Evolutionary conservation across 352 stramenopile species (phyloP).

Genomic region (Phytophthora sojae): DNA sequence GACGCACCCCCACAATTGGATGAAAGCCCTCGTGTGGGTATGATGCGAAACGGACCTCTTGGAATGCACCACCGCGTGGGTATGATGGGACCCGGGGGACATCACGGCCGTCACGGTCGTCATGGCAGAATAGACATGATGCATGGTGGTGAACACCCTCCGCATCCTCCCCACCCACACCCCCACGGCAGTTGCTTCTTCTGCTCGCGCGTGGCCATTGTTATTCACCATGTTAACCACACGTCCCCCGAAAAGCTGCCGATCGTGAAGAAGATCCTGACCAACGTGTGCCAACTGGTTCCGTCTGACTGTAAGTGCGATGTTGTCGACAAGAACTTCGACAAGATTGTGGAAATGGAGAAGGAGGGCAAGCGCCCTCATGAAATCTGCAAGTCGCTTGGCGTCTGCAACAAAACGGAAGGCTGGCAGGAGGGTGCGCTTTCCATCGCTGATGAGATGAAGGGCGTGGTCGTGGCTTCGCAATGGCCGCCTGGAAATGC

Average conservation of each 20-base stretch:
- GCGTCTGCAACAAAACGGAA: conserved; percentile 50
- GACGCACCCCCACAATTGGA: conserved; percentile 13
- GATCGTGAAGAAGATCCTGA: conserved; percentile 53
- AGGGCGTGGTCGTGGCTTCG: conserved; percentile 39
- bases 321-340: conserved; percentile 59
- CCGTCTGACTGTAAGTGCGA: conserved; percentile 60
- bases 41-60: conserved; percentile 35
- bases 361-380: conserved; percentile 61
- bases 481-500: conserved; percentile 41
- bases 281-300: conserved; percentile 57
- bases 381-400: conserved; percentile 60
- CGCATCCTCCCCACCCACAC: conserved; percentile 7
- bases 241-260: conserved; percentile 51
- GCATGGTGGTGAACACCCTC: conserved; percentile 13
- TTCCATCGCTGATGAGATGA: conserved; percentile 40
- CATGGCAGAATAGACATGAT: conserved; percentile 8
- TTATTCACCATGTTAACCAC: conserved; percentile 56
- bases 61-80: conserved; percentile 27
- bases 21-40: conserved; percentile 27
- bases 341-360: conserved; percentile 68
- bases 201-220: conserved; percentile 52
- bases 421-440: conserved; percentile 14
- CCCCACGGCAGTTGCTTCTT: conserved; percentile 57
- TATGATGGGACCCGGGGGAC: conserved; percentile 25
- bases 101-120: neutral